These are phyloP conservation scores for Fusarium sp. DNA, from an alignment of 2,329 filamentous ascomycete genomes.

Conservation along the genomic window DNA sequence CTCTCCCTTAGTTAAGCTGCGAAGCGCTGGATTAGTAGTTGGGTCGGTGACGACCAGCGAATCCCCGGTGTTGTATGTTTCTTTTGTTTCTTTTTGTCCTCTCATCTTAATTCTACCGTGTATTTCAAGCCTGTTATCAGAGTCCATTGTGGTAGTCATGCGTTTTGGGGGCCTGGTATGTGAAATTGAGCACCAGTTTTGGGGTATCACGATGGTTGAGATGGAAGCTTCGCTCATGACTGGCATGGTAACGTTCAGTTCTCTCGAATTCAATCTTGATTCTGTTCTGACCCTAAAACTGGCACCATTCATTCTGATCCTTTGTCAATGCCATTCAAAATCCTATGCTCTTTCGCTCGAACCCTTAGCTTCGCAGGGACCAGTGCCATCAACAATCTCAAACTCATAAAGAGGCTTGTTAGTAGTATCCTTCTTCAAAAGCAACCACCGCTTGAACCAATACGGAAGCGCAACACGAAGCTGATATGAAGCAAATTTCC, in stretches of 20 bases:
- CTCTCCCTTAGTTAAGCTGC: background rate
- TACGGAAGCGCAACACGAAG: constrained; percentile 49
- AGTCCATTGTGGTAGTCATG: background rate
- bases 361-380: background rate
- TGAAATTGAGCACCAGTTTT: background rate
- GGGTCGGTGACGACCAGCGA: background rate
- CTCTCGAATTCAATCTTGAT: background rate
- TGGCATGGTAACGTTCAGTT: background rate
- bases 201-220: background rate
- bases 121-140: background rate
- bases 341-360: background rate
- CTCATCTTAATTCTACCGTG: background rate
- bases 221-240: background rate
- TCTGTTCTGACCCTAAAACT: background rate
- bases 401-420: constrained; percentile 49
- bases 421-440: constrained; percentile 42
- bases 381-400: background rate
- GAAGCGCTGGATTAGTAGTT: background rate
- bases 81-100: background rate
- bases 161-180: background rate
- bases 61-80: background rate
- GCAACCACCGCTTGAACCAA: constrained; percentile 47
- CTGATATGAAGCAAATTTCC: constrained; percentile 50
- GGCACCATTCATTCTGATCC: too few relatives aligned
- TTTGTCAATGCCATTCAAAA: background rate